Evolutionary conservation across 192 early-diverging fungal species (phyloP), one percentile per base, ranked within the genome.

Genomic region (Podila minutissima): DNA sequence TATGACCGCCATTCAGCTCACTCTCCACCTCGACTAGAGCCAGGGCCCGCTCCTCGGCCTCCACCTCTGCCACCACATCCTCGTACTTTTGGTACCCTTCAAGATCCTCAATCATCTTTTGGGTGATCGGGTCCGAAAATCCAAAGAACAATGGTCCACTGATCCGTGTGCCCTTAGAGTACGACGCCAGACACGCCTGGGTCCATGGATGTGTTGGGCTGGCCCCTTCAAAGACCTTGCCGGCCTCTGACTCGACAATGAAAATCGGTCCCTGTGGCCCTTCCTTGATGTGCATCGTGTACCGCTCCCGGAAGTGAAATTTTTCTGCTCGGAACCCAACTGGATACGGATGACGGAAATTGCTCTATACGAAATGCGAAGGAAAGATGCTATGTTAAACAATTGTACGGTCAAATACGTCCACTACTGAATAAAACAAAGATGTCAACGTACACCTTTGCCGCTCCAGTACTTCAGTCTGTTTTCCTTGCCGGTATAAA

Each of bases 121-220:
- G 84, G 0, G 85, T 86, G 20, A 88, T 83, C 12, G 85, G 82
- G 37, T 89, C 88, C 13, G 88, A 89, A 48, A 89, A 89, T 5
- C 88, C 88, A 76, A 82, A 88, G 61, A 88, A 89, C 62, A 89
- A 60, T 0, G 88, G 88, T 15, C 88, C 88, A 62, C 86, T 88
- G 24, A 89, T 84, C 60, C 88, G 71, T 2, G 88, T 89, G 4
- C 82, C 84, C 38, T 75, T 81, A 19, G 85, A 88, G 26, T 83
- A 83, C 64, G 85, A 86, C 0, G 64, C 74, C 33, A 83, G 75
- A 62, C 87, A 88, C 1, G 74, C 87, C 19, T 83, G 83, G 12
- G 87, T 88, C 87, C 87, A 88, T 15, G 87, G 87, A 1, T 82
- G 83, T n/a, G 87, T 88, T 7, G 87, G 87, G 5, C 84, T 84